A percentile compares a stretch with the other conserved stretches of the same genome.
Evolutionary conservation across 768 basidiomycete genomes (phyloP).

Genomic region (Brasilioporus rufonigricans): DNA sequence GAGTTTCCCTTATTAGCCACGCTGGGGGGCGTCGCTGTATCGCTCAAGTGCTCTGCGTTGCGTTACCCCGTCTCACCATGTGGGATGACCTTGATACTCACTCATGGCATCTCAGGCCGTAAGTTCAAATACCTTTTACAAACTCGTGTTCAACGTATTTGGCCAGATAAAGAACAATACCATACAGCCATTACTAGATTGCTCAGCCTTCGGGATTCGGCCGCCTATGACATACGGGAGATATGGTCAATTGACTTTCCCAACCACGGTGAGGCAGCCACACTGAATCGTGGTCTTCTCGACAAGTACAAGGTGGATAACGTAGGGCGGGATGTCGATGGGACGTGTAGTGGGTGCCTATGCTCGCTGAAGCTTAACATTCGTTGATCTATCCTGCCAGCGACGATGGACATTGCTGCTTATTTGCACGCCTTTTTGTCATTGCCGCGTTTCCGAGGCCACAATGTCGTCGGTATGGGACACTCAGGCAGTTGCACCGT

Average conservation of each 20-base stretch:
- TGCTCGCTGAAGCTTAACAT: neutral
- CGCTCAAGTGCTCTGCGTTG: slow-evolving; percentile 23
- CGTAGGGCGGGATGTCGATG: neutral
- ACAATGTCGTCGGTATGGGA: slow-evolving; percentile 24
- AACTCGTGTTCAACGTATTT: neutral
- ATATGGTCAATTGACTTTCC: slow-evolving; percentile 37
- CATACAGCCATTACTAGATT: slow-evolving; percentile 20
- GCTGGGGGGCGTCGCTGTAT: slow-evolving; percentile 11
- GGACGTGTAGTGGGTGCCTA: slow-evolving; percentile 22
- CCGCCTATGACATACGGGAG: slow-evolving; percentile 25
- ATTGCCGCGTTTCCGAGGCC: slow-evolving; percentile 21
- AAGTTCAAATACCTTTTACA: neutral
- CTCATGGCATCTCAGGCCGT: slow-evolving; percentile 30
- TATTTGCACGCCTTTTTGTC: slow-evolving; percentile 28
- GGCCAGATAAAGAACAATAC: slow-evolving; percentile 30
- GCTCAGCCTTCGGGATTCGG: slow-evolving; percentile 9
- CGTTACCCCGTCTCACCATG: slow-evolving; percentile 24
- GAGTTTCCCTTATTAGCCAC: slow-evolving; percentile 15
- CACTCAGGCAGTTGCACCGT: slow-evolving; percentile 31
- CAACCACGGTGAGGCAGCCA: slow-evolving; percentile 36
- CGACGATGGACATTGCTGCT: slow-evolving; percentile 20
- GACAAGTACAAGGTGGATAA: slow-evolving; percentile 20
- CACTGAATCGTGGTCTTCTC: slow-evolving; percentile 28
- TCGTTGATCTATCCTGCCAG: slow-evolving; percentile 5
- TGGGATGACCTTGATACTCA: slow-evolving; percentile 27